These are phyloP conservation scores for Myriangium duriaei DNA, from an alignment of 2,329 filamentous ascomycete species.

Conservation along the genomic window DNA sequence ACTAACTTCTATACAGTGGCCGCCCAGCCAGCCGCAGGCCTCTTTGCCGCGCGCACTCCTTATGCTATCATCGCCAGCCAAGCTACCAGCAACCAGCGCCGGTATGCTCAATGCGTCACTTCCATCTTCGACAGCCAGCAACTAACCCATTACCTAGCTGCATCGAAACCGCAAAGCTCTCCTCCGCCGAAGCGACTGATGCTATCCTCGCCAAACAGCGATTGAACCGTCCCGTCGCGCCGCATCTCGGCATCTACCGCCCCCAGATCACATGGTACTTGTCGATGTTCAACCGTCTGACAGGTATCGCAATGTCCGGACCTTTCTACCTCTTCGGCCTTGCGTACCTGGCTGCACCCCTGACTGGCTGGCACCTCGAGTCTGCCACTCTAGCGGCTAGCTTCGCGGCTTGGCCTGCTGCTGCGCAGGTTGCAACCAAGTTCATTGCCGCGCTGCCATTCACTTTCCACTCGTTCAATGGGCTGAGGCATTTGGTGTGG, in stretches of 20 bases:
- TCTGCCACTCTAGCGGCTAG: slow-evolving; percentile 49
- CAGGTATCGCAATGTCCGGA: slow-evolving; percentile 60
- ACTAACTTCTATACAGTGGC: slow-evolving; percentile 4
- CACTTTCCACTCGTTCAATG: slow-evolving; percentile 56
- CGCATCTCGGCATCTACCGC: slow-evolving; percentile 78
- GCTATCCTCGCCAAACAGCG: slow-evolving; percentile 69
- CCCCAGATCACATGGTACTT: slow-evolving; percentile 75
- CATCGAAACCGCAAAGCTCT: slow-evolving; percentile 9
- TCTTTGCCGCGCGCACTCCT: slow-evolving; percentile 7
- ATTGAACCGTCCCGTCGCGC: slow-evolving; percentile 65
- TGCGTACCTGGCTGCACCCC: slow-evolving; percentile 68
- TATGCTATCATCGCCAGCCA: slow-evolving; percentile 8
- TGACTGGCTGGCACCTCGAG: slow-evolving; percentile 60
- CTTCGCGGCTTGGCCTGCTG: slow-evolving; percentile 49
- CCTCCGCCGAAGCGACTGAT: neutral
- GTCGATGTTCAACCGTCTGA: slow-evolving; percentile 68
- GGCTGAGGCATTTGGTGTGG: slow-evolving; percentile 60
- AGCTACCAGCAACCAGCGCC: slow-evolving; percentile 1
- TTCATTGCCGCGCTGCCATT: slow-evolving; percentile 49
- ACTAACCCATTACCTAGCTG: neutral
- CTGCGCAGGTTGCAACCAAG: slow-evolving; percentile 49
- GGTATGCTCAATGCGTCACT: neutral
- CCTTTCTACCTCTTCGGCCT: slow-evolving; percentile 67
- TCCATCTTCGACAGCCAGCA: neutral
- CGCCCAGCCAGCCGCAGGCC: slow-evolving; percentile 3